Evolutionary conservation across 2,329 filamentous ascomycete genomes (phyloP).

Genomic region (Onygena corvina): DNA sequence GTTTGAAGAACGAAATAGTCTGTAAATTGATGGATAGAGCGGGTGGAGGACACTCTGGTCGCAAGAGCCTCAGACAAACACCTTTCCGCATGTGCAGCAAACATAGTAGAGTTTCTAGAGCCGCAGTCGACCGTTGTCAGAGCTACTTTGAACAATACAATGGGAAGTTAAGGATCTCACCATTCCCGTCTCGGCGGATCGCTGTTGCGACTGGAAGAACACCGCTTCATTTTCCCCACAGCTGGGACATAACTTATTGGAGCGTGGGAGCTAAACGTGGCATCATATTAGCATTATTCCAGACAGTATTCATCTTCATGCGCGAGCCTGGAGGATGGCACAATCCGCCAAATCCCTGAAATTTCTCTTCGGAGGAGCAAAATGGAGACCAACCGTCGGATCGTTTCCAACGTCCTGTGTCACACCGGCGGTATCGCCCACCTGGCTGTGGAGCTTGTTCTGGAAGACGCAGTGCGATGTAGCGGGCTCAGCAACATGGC

Average conservation of each 20-base stretch:
- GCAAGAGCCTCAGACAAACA: constrained; percentile 44
- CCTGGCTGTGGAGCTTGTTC: constrained; percentile 80
- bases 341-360: not conserved
- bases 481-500: constrained; percentile 78
- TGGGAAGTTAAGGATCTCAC: constrained; percentile 43
- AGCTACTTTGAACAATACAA: constrained; percentile 4
- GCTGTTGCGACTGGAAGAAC: constrained; percentile 97
- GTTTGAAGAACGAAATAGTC: too few species aligned
- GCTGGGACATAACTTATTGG: constrained; percentile 70
- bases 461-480: constrained; percentile 87
- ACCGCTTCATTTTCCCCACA: constrained; percentile 85
- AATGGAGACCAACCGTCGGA: constrained; percentile 80
- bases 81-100: constrained; percentile 84
- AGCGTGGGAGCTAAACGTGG: constrained; percentile 76
- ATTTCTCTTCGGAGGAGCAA: constrained; percentile 44
- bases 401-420: constrained; percentile 95
- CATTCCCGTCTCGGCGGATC: constrained; percentile 96
- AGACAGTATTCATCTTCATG: too few species aligned
- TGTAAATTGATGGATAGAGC: not conserved
- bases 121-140: constrained; percentile 16
- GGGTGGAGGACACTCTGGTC: not conserved
- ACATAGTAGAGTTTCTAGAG: constrained; percentile 80
- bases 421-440: constrained; percentile 91
- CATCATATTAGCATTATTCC: too few species aligned
- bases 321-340: too few species aligned